These are phyloP conservation scores for Starmera caribaea DNA, from an alignment of 805 yeast genomes.

Conservation along the genomic window DNA sequence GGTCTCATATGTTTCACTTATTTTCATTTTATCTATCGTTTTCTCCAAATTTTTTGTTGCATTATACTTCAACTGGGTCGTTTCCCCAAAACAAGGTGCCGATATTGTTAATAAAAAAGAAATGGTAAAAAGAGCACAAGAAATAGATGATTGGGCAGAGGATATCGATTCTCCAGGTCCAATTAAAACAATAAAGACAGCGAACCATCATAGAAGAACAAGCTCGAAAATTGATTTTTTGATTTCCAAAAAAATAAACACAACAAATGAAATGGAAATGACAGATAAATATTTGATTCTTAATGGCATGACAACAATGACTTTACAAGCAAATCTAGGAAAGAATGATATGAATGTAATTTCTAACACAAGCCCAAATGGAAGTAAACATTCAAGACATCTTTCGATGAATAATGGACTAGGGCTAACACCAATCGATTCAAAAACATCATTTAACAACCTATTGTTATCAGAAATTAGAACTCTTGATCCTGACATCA, in stretches of 20 bases:
- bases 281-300: conserved; percentile 10
- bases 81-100: conserved; percentile 78
- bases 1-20: conserved; percentile 71
- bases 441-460: conserved; percentile 16
- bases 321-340: conserved; percentile 40
- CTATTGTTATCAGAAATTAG: conserved; percentile 21
- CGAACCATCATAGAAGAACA: conserved; percentile 13
- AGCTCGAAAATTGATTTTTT: conserved; percentile 23
- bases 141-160: conserved; percentile 82
- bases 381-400: conserved; percentile 4
- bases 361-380: conserved; percentile 14
- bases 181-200: conserved; percentile 38
- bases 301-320: conserved; percentile 43
- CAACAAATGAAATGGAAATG: conserved; percentile 10
- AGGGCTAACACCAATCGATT: conserved; percentile 11
- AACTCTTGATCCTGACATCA: conserved; percentile 46
- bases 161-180: conserved; percentile 43
- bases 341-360: no score
- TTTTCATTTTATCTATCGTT: conserved; percentile 78
- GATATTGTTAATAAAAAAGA: conserved; percentile 45
- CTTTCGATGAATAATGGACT: not conserved
- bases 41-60: conserved; percentile 74
- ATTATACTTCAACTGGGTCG: conserved; percentile 78
- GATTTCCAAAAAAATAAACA: conserved; percentile 27
- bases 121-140: conserved; percentile 53